A percentile compares a stretch with the other conserved stretches of the same genome.
Conservation (phyloP, 2,329 filamentous ascomycete genomes). For the Didymella sp. region DNA sequence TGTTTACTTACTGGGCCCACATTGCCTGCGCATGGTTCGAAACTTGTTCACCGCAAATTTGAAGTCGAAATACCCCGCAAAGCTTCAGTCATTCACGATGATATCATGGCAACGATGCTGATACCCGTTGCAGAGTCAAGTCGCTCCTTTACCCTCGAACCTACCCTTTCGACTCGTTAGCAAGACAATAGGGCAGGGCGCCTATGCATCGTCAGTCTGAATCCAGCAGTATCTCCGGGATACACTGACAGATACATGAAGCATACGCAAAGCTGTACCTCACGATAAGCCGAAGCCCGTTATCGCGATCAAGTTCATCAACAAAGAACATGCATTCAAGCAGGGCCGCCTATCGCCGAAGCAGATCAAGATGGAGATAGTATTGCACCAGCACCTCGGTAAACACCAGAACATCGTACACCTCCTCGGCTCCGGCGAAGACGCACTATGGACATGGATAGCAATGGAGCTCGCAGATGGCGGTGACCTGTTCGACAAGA, state of each 20-base stretch:
- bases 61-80: not conserved
- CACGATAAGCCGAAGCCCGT: constrained; percentile 72
- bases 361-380: constrained; percentile 90
- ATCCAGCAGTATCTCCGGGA: not conserved
- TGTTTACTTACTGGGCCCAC: constrained; percentile 11
- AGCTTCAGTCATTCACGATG: not conserved
- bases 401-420: constrained; percentile 93
- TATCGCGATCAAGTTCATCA: constrained; percentile 98
- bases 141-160: constrained; percentile 82
- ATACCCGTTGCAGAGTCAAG: constrained; percentile 71
- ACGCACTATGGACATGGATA: constrained; percentile 91
- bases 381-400: constrained; percentile 85
- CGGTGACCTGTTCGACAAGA: constrained; percentile 98
- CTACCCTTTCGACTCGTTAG: constrained; percentile 94
- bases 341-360: constrained; percentile 87
- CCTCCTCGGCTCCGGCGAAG: constrained; percentile 87
- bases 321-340: constrained; percentile 91
- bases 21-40: constrained; percentile 9
- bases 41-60: constrained; percentile 4
- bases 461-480: constrained; percentile 97
- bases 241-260: constrained; percentile 12
- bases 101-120: constrained; percentile 6
- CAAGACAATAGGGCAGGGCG: constrained; percentile 93
- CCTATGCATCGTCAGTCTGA: constrained; percentile 85
- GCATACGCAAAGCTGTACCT: constrained; percentile 92